phyloP scores from a whole-genome alignment of 31 red algal species.

The Odonthalia washingtoniensis region DNA sequence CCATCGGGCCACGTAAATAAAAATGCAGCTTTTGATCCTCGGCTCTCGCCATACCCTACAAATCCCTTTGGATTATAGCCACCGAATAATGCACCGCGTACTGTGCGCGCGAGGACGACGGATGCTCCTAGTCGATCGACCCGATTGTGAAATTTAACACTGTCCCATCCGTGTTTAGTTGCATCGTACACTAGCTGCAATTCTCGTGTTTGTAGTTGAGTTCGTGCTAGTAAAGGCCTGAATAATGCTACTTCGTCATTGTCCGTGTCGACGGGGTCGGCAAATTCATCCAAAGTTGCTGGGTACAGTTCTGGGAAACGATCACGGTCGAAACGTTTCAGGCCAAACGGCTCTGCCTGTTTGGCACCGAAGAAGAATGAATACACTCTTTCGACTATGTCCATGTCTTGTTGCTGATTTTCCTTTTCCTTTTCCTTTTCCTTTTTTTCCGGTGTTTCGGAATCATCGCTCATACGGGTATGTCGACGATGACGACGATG shows the following conservation, averaged over 20 bases:
- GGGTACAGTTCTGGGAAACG: slow-evolving; percentile 85
- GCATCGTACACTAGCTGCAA: slow-evolving; percentile 80
- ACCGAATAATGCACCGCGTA: slow-evolving; percentile 42
- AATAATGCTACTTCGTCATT: slow-evolving; percentile 56
- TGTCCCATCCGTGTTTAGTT: slow-evolving; percentile 72
- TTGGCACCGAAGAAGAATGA: slow-evolving; percentile 75
- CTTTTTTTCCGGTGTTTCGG: too few relatives aligned
- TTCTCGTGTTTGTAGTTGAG: slow-evolving; percentile 56
- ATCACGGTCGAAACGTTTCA: slow-evolving; percentile 86
- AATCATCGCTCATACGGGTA: too few relatives aligned
- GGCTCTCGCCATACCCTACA: slow-evolving; percentile 86
- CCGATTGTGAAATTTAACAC: slow-evolving; percentile 61
- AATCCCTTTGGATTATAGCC: slow-evolving; percentile 90
- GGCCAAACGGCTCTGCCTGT: slow-evolving; percentile 73
- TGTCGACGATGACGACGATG: too few relatives aligned
- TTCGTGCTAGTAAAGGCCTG: slow-evolving; percentile 77
- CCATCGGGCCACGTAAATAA: slow-evolving; percentile 81
- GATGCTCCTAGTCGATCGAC: slow-evolving; percentile 62
- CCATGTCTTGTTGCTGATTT: too few relatives aligned
- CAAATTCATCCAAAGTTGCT: slow-evolving; percentile 80
- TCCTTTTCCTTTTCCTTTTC: too few relatives aligned
- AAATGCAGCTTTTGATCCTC: slow-evolving; percentile 87
- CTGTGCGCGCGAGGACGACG: slow-evolving; percentile 55
- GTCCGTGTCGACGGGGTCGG: slow-evolving; percentile 60
- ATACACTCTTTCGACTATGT: slow-evolving; percentile 66